These are phyloP conservation scores for Vitis rupestris DNA, from an alignment of 164 flowering plant genomes.

Conservation along the genomic window DNA sequence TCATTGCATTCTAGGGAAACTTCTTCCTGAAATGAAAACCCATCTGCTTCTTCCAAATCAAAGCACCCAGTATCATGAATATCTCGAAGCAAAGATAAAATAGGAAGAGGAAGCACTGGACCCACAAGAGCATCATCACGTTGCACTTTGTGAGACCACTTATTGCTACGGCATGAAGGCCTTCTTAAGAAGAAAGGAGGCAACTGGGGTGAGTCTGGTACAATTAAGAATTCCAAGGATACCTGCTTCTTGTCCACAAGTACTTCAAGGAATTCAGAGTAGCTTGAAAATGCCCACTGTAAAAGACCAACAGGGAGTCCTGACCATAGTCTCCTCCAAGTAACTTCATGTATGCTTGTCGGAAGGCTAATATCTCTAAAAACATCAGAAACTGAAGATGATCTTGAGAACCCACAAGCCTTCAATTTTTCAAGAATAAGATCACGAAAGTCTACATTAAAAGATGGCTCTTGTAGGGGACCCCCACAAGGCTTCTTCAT, in stretches of 20 bases:
- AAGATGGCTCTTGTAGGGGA: conserved; percentile 15
- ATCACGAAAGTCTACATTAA: conserved; percentile 24
- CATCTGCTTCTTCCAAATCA: conserved; percentile 19
- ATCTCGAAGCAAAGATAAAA: conserved; percentile 37
- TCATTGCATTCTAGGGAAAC: conserved; percentile 34
- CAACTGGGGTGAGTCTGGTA: conserved; percentile 53
- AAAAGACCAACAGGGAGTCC: conserved; percentile 48
- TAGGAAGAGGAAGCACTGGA: conserved; percentile 71
- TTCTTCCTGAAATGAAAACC: conserved; percentile 29
- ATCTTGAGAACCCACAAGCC: conserved; percentile 38
- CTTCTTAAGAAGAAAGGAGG: conserved; percentile 60
- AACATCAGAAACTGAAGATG: conserved; percentile 28
- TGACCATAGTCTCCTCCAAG: conserved; percentile 52
- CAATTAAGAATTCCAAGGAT: conserved; percentile 45
- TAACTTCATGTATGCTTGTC: conserved; percentile 60
- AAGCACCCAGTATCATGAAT: conserved; percentile 19
- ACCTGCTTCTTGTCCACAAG: conserved; percentile 23
- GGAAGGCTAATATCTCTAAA: conserved; percentile 45
- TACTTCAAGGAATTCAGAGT: conserved; percentile 43
- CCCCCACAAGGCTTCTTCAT: conserved; percentile 11
- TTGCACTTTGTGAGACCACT: conserved; percentile 39
- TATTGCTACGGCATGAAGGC: conserved; percentile 52
- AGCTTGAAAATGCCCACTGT: conserved; percentile 46
- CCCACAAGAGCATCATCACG: conserved; percentile 48
- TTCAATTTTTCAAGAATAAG: conserved; percentile 41